Percentiles rank a stretch among this genome's conserved stretches.
Evolutionary conservation across 2,329 filamentous ascomycete species (phyloP).

Genomic region (Drechmeria coniospora): DNA sequence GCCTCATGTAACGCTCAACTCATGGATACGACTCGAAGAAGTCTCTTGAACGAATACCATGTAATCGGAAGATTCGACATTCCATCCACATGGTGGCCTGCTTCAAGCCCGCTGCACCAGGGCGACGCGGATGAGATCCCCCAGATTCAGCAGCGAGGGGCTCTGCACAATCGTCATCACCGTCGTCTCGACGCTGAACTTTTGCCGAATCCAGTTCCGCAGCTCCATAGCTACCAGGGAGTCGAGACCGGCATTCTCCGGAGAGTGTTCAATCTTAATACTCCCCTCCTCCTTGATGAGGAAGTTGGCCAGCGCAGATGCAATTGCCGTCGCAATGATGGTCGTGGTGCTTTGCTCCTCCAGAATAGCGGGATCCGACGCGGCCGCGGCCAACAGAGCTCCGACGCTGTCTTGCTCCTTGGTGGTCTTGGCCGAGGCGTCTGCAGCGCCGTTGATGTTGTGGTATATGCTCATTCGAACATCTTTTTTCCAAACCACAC

Average conservation of each 20-base stretch:
- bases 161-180: constrained; percentile 9
- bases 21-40: too few species aligned
- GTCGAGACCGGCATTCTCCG: constrained; percentile 7
- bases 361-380: neutral
- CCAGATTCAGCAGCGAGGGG: constrained; percentile 1
- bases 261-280: constrained; percentile 2
- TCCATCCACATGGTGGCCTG: neutral
- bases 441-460: constrained; percentile 1
- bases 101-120: neutral
- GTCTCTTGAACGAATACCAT: too few species aligned
- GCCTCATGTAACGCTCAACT: too few species aligned
- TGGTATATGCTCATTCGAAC: constrained; percentile 5
- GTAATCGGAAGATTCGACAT: too few species aligned
- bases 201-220: constrained; percentile 8
- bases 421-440: neutral
- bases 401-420: neutral
- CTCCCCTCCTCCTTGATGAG: constrained; percentile 7
- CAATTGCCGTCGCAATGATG: constrained; percentile 1
- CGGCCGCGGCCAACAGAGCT: neutral
- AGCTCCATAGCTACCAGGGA: constrained; percentile 11
- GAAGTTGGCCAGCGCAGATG: constrained; percentile 2
- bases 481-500: constrained; percentile 6
- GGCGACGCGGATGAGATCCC: neutral
- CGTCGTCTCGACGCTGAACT: constrained; percentile 7
- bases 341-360: neutral